These are phyloP conservation scores for Aspergillus diversus DNA, from an alignment of 495 filamentous ascomycete species.

Conservation along the genomic window DNA sequence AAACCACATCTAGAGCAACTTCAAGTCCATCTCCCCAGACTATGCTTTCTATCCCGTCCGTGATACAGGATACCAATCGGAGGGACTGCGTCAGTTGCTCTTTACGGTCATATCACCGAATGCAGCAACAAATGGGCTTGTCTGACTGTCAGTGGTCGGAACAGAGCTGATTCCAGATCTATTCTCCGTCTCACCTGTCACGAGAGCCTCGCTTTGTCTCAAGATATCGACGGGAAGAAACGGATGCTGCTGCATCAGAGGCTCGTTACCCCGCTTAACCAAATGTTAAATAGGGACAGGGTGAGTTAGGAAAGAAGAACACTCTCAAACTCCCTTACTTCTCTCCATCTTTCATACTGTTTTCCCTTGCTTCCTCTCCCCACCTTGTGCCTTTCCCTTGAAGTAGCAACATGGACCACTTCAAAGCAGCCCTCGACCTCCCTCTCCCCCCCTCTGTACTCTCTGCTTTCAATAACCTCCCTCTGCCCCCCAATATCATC, in stretches of 20 bases:
- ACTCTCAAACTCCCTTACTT: neutral
- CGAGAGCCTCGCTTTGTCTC: neutral
- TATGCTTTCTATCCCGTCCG: neutral
- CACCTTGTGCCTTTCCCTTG: neutral
- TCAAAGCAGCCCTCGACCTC: neutral
- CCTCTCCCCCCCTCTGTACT: neutral
- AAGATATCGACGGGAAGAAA: neutral
- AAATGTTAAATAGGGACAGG: neutral
- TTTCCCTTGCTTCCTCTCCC: neutral
- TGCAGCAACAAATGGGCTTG: too few species aligned
- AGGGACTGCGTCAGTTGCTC: neutral
- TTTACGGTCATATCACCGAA: neutral
- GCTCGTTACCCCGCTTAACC: neutral
- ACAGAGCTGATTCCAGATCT: neutral
- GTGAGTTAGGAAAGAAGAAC: neutral
- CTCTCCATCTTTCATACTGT: neutral
- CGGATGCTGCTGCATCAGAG: neutral
- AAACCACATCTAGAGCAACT: neutral
- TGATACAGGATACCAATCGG: neutral
- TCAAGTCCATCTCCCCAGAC: neutral
- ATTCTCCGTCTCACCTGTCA: neutral
- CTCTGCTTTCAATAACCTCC: neutral
- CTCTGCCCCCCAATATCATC: neutral
- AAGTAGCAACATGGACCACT: neutral
- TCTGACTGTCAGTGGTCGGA: too few species aligned